A percentile compares a stretch with the other conserved stretches of the same genome.
Conservation (phyloP, 805 yeast genomes). For the Myxozyma neotropica region DNA sequence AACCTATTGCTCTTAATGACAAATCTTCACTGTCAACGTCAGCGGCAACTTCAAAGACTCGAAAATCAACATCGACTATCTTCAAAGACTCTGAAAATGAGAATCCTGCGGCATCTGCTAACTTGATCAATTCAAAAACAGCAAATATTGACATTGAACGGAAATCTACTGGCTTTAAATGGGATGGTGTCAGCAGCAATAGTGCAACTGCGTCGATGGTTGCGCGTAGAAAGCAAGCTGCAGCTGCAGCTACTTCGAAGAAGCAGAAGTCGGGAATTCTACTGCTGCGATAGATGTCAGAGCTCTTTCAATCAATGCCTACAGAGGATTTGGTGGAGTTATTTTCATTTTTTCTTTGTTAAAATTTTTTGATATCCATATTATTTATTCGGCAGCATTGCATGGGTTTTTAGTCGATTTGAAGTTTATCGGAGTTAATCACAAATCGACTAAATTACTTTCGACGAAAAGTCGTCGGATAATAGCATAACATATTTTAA, state of each 20-base stretch:
- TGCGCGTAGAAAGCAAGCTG: slow-evolving; percentile 2
- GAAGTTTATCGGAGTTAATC: too few relatives aligned
- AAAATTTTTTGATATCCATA: too few relatives aligned
- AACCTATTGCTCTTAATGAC: background rate
- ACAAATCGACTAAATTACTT: too few relatives aligned
- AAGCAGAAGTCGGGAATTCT: slow-evolving; percentile 6
- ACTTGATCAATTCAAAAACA: background rate
- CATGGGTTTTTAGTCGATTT: too few relatives aligned
- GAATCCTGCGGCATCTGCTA: background rate
- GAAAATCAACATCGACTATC: background rate
- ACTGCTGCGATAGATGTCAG: background rate
- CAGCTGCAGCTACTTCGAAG: background rate
- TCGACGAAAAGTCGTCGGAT: background rate
- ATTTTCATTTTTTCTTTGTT: too few relatives aligned
- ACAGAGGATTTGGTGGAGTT: too few relatives aligned
- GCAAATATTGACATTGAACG: background rate
- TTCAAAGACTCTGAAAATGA: slow-evolving; percentile 3
- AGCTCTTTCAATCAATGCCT: background rate
- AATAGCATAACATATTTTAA: too few relatives aligned
- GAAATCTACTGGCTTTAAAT: background rate
- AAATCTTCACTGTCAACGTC: background rate
- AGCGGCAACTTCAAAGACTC: background rate
- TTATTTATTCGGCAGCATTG: too few relatives aligned
- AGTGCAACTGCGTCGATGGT: background rate
- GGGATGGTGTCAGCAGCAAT: background rate